These are phyloP conservation scores for Eutypa lata DNA, from an alignment of 2,329 filamentous ascomycete genomes.

Conservation along the genomic window DNA sequence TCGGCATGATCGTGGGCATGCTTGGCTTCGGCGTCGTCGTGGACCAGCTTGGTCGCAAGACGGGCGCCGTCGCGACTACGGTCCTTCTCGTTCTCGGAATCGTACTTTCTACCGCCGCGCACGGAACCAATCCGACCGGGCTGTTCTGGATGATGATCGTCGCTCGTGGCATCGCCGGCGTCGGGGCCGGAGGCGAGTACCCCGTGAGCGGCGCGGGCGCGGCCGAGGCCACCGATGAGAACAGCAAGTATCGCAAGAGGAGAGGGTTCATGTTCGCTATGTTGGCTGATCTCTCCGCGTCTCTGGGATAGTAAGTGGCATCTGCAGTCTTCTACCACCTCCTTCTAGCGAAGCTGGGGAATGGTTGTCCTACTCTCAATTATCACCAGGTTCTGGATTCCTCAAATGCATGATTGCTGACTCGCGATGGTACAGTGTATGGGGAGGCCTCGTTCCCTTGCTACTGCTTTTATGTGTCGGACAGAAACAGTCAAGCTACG, in stretches of 20 bases:
- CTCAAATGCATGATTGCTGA: not conserved
- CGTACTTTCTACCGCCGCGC: constrained; percentile 42
- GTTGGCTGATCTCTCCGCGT: constrained; percentile 47
- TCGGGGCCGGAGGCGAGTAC: constrained; percentile 49
- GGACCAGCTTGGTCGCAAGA: constrained; percentile 48
- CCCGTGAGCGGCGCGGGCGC: constrained; percentile 48
- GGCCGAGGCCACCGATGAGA: constrained; percentile 52
- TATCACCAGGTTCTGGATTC: not conserved
- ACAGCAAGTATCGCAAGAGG: constrained; percentile 37
- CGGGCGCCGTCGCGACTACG: constrained; percentile 45
- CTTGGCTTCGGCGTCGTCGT: constrained; percentile 48
- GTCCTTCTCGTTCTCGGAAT: constrained; percentile 44
- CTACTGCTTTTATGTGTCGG: constrained; percentile 48
- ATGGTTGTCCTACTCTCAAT: no score
- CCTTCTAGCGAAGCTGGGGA: no score
- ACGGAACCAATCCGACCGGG: constrained; percentile 33
- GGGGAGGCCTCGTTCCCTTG: constrained; percentile 46
- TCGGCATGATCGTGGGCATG: constrained; percentile 57
- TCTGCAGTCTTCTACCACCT: not conserved
- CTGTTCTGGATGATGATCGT: constrained; percentile 51
- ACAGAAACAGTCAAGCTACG: constrained; percentile 37
- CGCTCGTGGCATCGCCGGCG: constrained; percentile 36
- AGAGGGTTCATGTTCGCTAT: constrained; percentile 57
- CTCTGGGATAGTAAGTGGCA: constrained; percentile 41
- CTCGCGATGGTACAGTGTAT: constrained; percentile 27